phyloP scores from a whole-genome alignment of 177 flowering plant species.

The Vitis hybrid region DNA sequence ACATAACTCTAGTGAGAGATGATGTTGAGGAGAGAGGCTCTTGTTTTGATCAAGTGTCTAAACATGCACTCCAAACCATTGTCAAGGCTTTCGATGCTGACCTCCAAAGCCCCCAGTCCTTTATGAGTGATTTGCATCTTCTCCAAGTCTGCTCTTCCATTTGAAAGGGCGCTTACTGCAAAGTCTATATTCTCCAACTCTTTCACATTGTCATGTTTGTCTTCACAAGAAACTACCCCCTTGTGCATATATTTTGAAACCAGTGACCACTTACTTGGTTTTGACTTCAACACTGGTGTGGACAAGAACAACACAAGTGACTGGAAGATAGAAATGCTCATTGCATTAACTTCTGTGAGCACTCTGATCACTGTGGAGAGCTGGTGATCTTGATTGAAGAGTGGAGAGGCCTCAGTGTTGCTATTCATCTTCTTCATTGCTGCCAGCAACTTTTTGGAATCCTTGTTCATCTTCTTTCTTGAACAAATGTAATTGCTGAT shows the following conservation, averaged over 20 bases:
- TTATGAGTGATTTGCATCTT: conserved; percentile 15
- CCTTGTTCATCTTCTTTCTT: conserved; percentile 40
- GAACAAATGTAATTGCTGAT: conserved; percentile 16
- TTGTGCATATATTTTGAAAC: conserved; percentile 14
- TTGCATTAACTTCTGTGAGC: too few relatives aligned
- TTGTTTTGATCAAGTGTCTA: conserved; percentile 31
- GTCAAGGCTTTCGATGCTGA: conserved; percentile 26
- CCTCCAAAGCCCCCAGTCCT: conserved; percentile 26
- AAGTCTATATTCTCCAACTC: conserved; percentile 20
- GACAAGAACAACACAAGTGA: too few relatives aligned
- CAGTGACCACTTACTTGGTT: conserved; percentile 5
- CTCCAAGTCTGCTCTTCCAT: conserved; percentile 1
- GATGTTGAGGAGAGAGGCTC: conserved; percentile 39
- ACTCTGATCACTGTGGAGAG: neutral
- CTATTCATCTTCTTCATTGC: conserved; percentile 24
- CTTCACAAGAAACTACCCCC: conserved; percentile 11
- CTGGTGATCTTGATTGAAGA: conserved; percentile 24
- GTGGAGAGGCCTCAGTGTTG: conserved; percentile 11
- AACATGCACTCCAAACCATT: conserved; percentile 33
- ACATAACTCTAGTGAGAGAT: conserved; percentile 26
- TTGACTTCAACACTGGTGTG: too few relatives aligned
- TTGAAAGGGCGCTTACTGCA: neutral
- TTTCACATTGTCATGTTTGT: conserved; percentile 7
- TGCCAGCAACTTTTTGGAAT: conserved; percentile 16
- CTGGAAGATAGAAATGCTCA: neutral